Base-by-base conservation (phyloP, 768 basidiomycete species). In the Leucosporidium scottii region DNA sequence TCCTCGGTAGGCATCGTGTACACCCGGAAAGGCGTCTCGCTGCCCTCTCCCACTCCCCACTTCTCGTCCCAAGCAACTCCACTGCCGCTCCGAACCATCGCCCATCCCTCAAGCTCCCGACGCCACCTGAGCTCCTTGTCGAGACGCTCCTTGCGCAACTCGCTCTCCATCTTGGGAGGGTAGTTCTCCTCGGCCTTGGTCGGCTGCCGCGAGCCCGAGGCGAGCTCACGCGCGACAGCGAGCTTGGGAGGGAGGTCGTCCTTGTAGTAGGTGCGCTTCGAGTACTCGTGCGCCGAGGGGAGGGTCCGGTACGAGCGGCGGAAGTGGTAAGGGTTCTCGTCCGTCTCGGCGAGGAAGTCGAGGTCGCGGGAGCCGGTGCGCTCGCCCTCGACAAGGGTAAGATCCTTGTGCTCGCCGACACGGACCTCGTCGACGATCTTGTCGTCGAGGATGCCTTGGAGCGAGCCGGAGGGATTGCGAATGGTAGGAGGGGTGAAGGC, bases 111-210 rank as follows among this genome's bases (percentile, higher is more conserved):
- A 63, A 88, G 79, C 74, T 93, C 89, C 27, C 84, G 82, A 55
- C 85, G 83, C 94, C 94, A 98, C 73, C 85, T 82, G 73, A 85
- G 77, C 80, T 98, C 94, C 79, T 93, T 94, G 79, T 88, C 87
- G 77, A 92, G 77, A 72, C 94, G 82, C 79, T 97, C 92, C 49
- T 87, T 87, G 55, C 88, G 85, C 65, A 98, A 81, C 76, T 96
- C 90, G 27, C 90, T 87, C 79, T 97, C 91, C 1, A 88, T 92
- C 34, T 85, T 86, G 5, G 92, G 90, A 3, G 91, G 90, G 73
- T 87, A 83, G 20, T 81, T 82, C 6, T 30, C 50, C 78, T 97
- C 94, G 67, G 88, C 89, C 75, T 88, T 89, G 20, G 91, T 94
- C n/a, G 87, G 85, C 73, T 64, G 87, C 18, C 92, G 83, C 36